Evolutionary conservation across 441 rosid genomes (phyloP).

Genomic region (Raphanus hybrid): DNA sequence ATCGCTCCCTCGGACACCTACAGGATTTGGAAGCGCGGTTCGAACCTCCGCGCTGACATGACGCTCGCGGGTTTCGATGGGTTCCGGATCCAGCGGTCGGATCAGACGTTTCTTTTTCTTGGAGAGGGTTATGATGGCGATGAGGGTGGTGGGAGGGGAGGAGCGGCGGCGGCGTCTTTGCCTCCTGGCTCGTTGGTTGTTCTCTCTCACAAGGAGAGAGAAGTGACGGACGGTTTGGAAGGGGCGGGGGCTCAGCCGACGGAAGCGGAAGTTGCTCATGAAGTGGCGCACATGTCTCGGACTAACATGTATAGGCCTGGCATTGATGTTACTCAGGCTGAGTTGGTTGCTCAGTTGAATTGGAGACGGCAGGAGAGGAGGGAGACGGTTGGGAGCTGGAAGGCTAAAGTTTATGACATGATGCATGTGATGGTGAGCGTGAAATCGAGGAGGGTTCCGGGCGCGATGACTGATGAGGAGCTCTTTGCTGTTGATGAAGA

Average conservation of each 20-base stretch:
- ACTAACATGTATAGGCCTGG: slow-evolving; percentile 98
- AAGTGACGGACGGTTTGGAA: slow-evolving; percentile 93
- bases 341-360: slow-evolving; percentile 80
- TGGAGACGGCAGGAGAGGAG: no score
- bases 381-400: slow-evolving; percentile 92
- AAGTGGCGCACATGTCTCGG: slow-evolving; percentile 91
- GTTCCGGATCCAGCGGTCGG: slow-evolving; percentile 88
- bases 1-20: slow-evolving; percentile 97
- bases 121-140: no score
- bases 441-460: slow-evolving; percentile 95
- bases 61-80: slow-evolving; percentile 97
- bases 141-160: no score
- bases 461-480: slow-evolving; percentile 89
- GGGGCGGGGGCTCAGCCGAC: slow-evolving; percentile 97
- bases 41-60: slow-evolving; percentile 97
- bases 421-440: slow-evolving; percentile 96
- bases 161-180: no score
- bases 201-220: slow-evolving; percentile 94
- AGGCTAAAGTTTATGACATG: slow-evolving; percentile 93
- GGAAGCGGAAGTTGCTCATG: slow-evolving; percentile 87
- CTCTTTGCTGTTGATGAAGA: slow-evolving; percentile 79
- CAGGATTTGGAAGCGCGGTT: slow-evolving; percentile 95
- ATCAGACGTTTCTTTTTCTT: no score
- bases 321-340: slow-evolving; percentile 94
- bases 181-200: slow-evolving; percentile 82